Evolutionary conservation across 441 rosid genomes (phyloP), one percentile per base, ranked within the genome.

Genomic region (Aleurites moluccanus): DNA sequence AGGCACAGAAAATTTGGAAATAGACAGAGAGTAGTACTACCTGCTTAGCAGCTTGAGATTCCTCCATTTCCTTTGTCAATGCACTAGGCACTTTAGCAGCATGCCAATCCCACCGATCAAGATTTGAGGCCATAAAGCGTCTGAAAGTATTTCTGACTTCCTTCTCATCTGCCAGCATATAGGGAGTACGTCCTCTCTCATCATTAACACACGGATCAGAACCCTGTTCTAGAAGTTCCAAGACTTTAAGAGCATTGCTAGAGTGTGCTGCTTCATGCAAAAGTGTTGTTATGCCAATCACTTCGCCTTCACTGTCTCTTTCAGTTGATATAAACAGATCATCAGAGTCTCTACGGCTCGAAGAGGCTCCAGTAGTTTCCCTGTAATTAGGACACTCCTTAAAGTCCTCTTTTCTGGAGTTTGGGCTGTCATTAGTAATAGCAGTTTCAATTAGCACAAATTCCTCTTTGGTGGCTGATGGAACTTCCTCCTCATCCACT

Each of bases 41-140:
- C 98, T 91, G 98, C 79, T 89, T 93, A 70, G 93, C 86, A 77
- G 94, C 91, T 84, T 96, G 99, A 75, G 91, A 88, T 82, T 96
- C 99, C 85, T 96, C 98, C 97, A 96, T 88, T 85, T 93, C 97
- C 82, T 90, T 96, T 25, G 98, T 93, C 80, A 96, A 87, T 45
- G 97, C 88, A 85, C 99, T 96, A 61, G 99, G 99, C 47, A 96
- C 97, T 77, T 90, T 91, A 78, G 99, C 99, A 83, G 97, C 86
- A 75, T 85, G 84, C 98, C 99, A 96, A 80, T 96, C 90, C 98
- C 99, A 96, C 77, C 82, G 91, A 75, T 92, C 91, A 77, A 78
- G 87, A 84, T 96, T 90, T 79, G 78, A 80, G 11, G 97, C 96
- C 99, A 93, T 96, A 71, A 86, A 96, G 69, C 99, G 88, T 81